These are phyloP conservation scores for Aquilaria sinensis DNA, from an alignment of 345 rosid species.

Conservation along the genomic window DNA sequence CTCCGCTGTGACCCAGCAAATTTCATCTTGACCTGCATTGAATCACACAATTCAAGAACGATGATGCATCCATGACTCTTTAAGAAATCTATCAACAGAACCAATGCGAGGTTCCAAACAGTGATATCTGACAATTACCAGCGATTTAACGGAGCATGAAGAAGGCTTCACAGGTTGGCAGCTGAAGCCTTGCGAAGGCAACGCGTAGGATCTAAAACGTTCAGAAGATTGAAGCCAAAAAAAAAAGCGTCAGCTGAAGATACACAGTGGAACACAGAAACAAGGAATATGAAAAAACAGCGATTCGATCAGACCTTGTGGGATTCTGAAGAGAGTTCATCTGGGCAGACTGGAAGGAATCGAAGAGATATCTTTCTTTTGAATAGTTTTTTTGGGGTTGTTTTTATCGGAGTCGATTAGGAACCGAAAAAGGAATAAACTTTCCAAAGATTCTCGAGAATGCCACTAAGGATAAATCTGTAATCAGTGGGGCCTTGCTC, in stretches of 20 bases:
- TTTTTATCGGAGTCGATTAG: not conserved
- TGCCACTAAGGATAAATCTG: not conserved
- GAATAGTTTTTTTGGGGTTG: not conserved
- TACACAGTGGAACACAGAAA: not conserved
- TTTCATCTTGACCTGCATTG: constrained; percentile 40
- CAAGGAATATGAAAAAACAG: not conserved
- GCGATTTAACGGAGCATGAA: constrained; percentile 21
- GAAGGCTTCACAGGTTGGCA: constrained; percentile 29
- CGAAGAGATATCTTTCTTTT: not conserved
- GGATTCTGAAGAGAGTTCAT: constrained; percentile 47
- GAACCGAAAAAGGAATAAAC: not conserved
- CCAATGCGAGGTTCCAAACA: not conserved
- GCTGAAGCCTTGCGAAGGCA: constrained; percentile 39
- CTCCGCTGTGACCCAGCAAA: constrained; percentile 21
- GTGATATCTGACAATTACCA: constrained; percentile 14
- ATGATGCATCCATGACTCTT: not conserved
- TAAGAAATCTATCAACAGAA: not conserved
- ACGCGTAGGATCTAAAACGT: constrained; percentile 43
- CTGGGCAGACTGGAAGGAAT: constrained; percentile 3
- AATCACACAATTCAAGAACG: constrained; percentile 8
- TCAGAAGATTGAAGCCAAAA: not conserved
- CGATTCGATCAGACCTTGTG: constrained; percentile 32
- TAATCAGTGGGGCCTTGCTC: too few relatives aligned
- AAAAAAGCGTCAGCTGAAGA: not conserved
- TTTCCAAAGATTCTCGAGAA: constrained; percentile 2